Evolutionary conservation across 805 yeast genomes (phyloP), one percentile per base, ranked within the genome.

Genomic region (Priceomyces melissophilus): DNA sequence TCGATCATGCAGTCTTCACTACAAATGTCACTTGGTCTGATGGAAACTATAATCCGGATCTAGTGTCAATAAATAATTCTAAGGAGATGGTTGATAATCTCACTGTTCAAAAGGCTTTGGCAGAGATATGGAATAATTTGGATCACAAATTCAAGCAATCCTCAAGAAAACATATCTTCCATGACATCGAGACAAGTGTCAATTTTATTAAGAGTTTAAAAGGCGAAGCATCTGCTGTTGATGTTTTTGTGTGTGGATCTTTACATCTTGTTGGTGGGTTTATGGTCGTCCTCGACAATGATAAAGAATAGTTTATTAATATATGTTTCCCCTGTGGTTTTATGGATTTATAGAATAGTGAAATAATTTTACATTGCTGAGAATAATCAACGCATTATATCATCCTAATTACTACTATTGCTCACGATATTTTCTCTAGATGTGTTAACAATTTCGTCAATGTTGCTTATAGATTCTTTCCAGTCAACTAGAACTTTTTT

Each of bases 191-290:
- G 60, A 76, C 84, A 1, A 81, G 90, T 26, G 79, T 77, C 37
- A 73, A 71, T 37, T 75, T 69, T 49, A 75, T 79, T 38, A 73
- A 75, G 43, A 61, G 75, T 16, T 55, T 77, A 34, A 68, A 68
- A 37, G 65, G 65, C 10, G 71, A 71, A 12, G 51, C 45, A 17
- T 38, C 48, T 23, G 48, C 45, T 12, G 63, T 79, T 15, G 89
- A 88, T 47, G 95, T 88, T 1, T 84, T 89, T 65, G 97, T 89
- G 0, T 85, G 95, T 44, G 99, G 99, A 1, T 89, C 97, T 4
- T 69, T 93, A 48, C 96, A 91, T 59, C 69, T 95, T 42, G 96
- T 93, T 9, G 99, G 99, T 12, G 99, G 98, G 0, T 76, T 93
- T 42, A 64, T 93, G 30, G 89, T 88, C 2, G 96, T 90, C 4